phyloP scores from a whole-genome alignment of 352 stramenopile species.

The Pythium phragmiticola region DNA sequence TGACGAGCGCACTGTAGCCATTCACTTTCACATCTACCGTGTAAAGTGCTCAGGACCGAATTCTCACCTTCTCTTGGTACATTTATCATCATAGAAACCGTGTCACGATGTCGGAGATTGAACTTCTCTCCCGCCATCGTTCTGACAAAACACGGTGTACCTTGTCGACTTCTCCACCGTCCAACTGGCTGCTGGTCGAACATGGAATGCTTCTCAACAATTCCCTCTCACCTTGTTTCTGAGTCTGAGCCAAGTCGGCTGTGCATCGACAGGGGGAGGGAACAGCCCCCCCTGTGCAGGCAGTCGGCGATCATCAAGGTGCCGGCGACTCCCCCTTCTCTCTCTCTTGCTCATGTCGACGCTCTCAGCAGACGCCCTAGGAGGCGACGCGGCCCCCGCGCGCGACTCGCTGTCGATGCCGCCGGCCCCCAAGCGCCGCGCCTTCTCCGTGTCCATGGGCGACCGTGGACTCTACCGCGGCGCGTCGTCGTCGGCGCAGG shows the following conservation, averaged over 20 bases:
- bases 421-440: slow-evolving; percentile 47
- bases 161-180: slow-evolving; percentile 21
- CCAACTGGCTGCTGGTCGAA: slow-evolving; percentile 15
- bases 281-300: not conserved
- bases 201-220: slow-evolving; percentile 1
- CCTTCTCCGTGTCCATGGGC: slow-evolving; percentile 38
- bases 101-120: not conserved
- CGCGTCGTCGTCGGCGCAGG: slow-evolving; percentile 31
- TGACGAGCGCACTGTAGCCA: slow-evolving; percentile 8
- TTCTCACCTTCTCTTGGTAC: slow-evolving; percentile 2
- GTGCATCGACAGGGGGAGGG: slow-evolving; percentile 5
- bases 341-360: slow-evolving; percentile 9
- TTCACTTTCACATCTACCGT: not conserved
- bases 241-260: slow-evolving; percentile 19
- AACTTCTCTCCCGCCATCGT: not conserved
- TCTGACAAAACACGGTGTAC: slow-evolving; percentile 19
- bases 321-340: not conserved
- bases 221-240: not conserved
- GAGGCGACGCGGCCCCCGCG: slow-evolving; percentile 3
- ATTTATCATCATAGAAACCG: not conserved
- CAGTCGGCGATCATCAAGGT: slow-evolving; percentile 18
- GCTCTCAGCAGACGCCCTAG: not conserved
- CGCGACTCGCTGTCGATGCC: slow-evolving; percentile 19
- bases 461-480: slow-evolving; percentile 34
- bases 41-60: not conserved